Evolutionary conservation across 140 eudicot genomes (phyloP).

Genomic region (Cichorium intybus): DNA sequence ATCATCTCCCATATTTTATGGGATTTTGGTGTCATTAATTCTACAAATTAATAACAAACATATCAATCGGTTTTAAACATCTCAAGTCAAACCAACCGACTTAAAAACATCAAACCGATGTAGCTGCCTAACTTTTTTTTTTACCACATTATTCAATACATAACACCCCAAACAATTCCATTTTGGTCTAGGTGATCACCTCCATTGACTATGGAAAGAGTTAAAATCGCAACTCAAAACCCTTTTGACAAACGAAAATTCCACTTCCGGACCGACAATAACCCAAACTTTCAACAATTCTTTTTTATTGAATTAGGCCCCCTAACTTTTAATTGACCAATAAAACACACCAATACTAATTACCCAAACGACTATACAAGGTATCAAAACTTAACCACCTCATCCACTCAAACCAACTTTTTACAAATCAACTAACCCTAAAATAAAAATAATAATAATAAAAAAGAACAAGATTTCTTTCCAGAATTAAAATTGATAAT

Average conservation of each 20-base stretch:
- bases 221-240: not conserved
- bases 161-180: not conserved
- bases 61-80: too few species aligned
- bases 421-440: not conserved
- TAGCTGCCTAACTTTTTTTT: not conserved
- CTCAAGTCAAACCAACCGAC: too few species aligned
- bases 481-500: slow-evolving; percentile 1
- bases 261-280: not conserved
- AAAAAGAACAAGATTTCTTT: not conserved
- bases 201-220: slow-evolving; percentile 4
- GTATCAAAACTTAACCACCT: slow-evolving; percentile 7
- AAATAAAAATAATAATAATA: not conserved
- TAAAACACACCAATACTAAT: not conserved
- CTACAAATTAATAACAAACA: too few species aligned
- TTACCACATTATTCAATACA: not conserved
- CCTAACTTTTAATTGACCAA: slow-evolving; percentile 16
- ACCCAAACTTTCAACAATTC: slow-evolving; percentile 8
- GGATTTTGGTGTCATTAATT: too few species aligned
- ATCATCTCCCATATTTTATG: too few species aligned
- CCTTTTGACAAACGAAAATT: not conserved
- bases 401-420: not conserved
- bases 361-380: not conserved
- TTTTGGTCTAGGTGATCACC: not conserved
- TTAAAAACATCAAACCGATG: not conserved
- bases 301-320: slow-evolving; percentile 1